Conservation (phyloP, 805 yeast genomes). For the Zygosaccharomyces bisporus region DNA sequence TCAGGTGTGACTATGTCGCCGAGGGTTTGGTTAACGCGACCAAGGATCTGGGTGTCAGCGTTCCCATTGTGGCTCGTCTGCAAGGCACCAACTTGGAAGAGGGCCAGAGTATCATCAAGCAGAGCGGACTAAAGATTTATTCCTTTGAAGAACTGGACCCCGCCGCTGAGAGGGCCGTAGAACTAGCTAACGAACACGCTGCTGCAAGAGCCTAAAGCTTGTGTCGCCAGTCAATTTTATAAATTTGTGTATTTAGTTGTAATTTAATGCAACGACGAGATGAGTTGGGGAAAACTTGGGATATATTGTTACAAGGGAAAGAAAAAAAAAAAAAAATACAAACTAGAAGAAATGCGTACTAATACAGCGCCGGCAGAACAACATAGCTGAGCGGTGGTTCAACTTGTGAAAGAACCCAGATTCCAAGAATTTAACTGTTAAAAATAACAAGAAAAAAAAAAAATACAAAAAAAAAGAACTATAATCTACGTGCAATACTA, state of each 20-base stretch:
- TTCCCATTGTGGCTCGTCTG: constrained; percentile 96
- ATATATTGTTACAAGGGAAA: background rate
- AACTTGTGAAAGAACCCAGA: no score
- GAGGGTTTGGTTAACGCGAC: constrained; percentile 95
- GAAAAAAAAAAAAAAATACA: background rate
- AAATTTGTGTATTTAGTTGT: background rate
- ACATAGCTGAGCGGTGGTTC: no score
- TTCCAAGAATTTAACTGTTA: no score
- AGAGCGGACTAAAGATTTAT: constrained; percentile 90
- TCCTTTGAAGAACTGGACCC: constrained; percentile 91
- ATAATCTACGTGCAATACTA: no score
- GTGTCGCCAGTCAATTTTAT: background rate
- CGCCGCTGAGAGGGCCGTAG: constrained; percentile 94
- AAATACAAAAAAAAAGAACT: no score
- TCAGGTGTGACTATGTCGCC: constrained; percentile 98
- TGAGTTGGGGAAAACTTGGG: background rate
- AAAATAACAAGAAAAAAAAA: no score
- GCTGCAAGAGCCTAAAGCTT: background rate
- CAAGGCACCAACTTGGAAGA: constrained; percentile 95
- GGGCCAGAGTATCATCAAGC: constrained; percentile 80
- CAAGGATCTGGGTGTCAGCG: constrained; percentile 80
- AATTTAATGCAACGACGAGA: constrained; percentile 1
- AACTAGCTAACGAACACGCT: constrained; percentile 45
- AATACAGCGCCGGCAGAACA: no score
- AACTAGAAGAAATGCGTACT: background rate